Percentiles rank a stretch among this genome's conserved stretches.
Conservation (phyloP, 352 stramenopile species). For the Pythium rishiriense region DNA sequence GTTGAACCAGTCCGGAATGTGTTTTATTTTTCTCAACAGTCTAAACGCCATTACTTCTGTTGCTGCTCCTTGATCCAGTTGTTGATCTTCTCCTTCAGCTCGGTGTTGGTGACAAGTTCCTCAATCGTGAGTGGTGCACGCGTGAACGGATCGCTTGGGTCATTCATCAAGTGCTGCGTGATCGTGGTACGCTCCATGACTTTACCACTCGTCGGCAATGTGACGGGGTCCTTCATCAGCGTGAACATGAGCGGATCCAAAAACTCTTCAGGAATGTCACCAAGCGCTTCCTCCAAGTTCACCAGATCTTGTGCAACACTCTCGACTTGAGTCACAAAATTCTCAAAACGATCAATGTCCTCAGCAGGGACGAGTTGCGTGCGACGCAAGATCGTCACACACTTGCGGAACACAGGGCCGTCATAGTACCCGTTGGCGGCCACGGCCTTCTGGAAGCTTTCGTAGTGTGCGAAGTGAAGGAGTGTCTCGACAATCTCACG, state of each 20-base stretch:
- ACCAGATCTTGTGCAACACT: conserved; percentile 43
- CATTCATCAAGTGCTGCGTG: conserved; percentile 96
- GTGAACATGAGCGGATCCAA: conserved; percentile 94
- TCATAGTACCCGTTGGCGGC: conserved; percentile 90
- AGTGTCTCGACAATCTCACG: conserved; percentile 95
- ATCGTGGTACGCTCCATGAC: conserved; percentile 95
- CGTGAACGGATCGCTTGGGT: conserved; percentile 97
- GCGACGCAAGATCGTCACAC: conserved; percentile 60
- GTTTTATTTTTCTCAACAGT: neutral
- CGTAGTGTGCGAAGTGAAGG: conserved; percentile 90
- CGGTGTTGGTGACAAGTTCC: conserved; percentile 56
- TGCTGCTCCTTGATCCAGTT: conserved; percentile 41
- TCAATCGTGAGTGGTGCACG: conserved; percentile 84
- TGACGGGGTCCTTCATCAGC: conserved; percentile 96
- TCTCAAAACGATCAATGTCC: conserved; percentile 51
- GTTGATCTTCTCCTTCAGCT: conserved; percentile 71
- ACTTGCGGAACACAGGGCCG: conserved; percentile 69
- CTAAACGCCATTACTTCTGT: neutral
- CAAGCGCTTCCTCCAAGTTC: conserved; percentile 76
- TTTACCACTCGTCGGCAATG: conserved; percentile 88
- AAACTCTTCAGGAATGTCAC: conserved; percentile 96
- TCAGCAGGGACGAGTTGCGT: conserved; percentile 56
- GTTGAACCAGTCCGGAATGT: neutral
- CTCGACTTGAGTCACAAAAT: conserved; percentile 61
- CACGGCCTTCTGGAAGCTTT: conserved; percentile 91